A percentile compares a stretch with the other conserved stretches of the same genome.
phyloP scores from a whole-genome alignment of 1,284 basidiomycete genomes.

The Cystobasidium slooffiae region DNA sequence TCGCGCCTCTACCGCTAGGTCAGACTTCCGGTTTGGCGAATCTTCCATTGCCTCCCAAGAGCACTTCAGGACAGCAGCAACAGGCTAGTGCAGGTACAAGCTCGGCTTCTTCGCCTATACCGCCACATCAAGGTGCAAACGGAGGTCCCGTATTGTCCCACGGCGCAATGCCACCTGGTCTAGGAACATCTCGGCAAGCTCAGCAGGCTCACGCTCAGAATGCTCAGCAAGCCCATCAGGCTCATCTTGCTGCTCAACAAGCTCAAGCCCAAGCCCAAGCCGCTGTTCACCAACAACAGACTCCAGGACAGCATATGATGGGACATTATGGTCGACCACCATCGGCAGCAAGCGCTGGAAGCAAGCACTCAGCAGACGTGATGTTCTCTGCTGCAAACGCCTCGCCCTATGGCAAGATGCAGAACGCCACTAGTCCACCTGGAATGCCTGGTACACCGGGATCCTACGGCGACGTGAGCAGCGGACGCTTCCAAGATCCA shows the following conservation, averaged over 20 bases:
- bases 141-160: background rate
- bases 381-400: conserved; percentile 17
- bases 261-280: conserved; percentile 18
- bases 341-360: conserved; percentile 14
- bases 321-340: background rate
- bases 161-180: conserved; percentile 18
- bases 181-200: conserved; percentile 34
- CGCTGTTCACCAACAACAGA: conserved; percentile 30
- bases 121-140: conserved; percentile 3
- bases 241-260: conserved; percentile 37
- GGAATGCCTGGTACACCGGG: conserved; percentile 25
- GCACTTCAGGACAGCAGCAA: background rate
- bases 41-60: conserved; percentile 26
- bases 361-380: background rate
- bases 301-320: conserved; percentile 16
- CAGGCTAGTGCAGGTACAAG: conserved; percentile 1
- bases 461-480: conserved; percentile 17
- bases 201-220: conserved; percentile 42
- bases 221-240: conserved; percentile 44
- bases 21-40: conserved; percentile 17
- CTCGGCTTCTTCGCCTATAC: conserved; percentile 15
- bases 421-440: conserved; percentile 33
- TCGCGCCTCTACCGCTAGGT: conserved; percentile 27
- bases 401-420: background rate
- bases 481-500: conserved; percentile 40